Percentiles rank a stretch among this genome's conserved stretches.
Conservation (phyloP, 2,329 filamentous ascomycete species). For the Trichoderma sp. region DNA sequence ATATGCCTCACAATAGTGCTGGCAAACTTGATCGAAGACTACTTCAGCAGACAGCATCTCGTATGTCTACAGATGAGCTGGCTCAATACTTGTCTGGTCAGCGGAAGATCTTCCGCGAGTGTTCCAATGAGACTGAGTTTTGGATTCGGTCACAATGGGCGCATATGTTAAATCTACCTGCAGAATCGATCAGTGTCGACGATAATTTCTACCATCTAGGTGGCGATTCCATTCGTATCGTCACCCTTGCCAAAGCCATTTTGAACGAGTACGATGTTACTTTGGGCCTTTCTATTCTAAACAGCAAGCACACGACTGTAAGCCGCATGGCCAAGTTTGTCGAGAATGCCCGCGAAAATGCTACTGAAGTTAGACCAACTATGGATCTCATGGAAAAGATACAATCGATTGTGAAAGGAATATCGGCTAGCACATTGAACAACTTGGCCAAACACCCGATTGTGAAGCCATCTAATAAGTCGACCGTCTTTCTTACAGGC, state of each 20-base stretch:
- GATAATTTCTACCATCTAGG: constrained; percentile 26
- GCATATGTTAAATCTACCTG: background rate
- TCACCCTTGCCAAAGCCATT: constrained; percentile 22
- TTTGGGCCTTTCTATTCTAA: constrained; percentile 23
- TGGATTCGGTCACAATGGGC: constrained; percentile 12
- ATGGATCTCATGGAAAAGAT: background rate
- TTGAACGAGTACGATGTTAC: constrained; percentile 17
- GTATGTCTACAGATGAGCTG: background rate
- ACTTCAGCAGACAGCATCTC: background rate
- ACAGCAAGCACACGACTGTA: constrained; percentile 24
- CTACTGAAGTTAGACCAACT: background rate
- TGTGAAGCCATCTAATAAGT: background rate
- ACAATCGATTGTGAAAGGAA: background rate
- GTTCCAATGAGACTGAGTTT: background rate
- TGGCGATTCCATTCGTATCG: constrained; percentile 26
- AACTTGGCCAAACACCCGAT: background rate
- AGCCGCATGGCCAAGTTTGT: constrained; percentile 21
- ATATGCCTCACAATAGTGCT: constrained; percentile 15
- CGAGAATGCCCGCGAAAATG: background rate
- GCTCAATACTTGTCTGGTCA: background rate
- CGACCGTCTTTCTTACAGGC: constrained; percentile 15
- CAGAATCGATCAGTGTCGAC: constrained; percentile 20
- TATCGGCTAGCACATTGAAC: background rate
- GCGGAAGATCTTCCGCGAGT: background rate
- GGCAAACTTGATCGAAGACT: constrained; percentile 18